A percentile compares a stretch with the other conserved stretches of the same genome.
Evolutionary conservation across 176 grass and related monocot species (phyloP).

Genomic region (Typha latifolia): DNA sequence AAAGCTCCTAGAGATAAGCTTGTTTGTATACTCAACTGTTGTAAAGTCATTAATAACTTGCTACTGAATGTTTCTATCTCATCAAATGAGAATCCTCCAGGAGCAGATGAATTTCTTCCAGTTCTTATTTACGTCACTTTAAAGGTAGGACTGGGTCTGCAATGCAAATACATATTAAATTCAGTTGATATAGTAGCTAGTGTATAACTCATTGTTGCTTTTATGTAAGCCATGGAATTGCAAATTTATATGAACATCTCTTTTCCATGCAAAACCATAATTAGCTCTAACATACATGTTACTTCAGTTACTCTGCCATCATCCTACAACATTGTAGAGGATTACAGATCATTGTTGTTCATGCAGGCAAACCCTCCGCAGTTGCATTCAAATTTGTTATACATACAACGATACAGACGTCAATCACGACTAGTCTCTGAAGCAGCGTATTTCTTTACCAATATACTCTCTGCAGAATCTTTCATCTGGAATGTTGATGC

Average conservation of each 20-base stretch:
- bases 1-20: constrained; percentile 98
- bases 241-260: too few species aligned
- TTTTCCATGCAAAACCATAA: neutral
- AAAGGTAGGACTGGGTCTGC: constrained; percentile 45
- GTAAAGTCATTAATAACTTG: constrained; percentile 94
- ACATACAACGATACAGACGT: constrained; percentile 81
- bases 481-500: constrained; percentile 97
- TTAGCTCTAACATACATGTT: neutral
- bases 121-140: constrained; percentile 94
- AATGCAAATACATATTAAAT: constrained; percentile 8
- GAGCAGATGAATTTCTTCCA: constrained; percentile 95
- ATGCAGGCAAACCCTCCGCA: constrained; percentile 94
- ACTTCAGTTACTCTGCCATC: neutral
- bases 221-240: neutral
- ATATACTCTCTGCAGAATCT: constrained; percentile 89
- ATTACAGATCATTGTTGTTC: constrained; percentile 10
- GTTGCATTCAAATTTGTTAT: constrained; percentile 88
- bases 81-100: constrained; percentile 57
- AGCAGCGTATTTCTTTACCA: constrained; percentile 93
- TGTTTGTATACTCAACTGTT: constrained; percentile 87
- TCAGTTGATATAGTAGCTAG: neutral
- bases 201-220: neutral
- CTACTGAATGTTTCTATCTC: constrained; percentile 74
- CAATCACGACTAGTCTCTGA: constrained; percentile 75
- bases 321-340: neutral